Base-by-base conservation (phyloP, 495 filamentous ascomycete genomes). In the Amorphotheca resinae region DNA sequence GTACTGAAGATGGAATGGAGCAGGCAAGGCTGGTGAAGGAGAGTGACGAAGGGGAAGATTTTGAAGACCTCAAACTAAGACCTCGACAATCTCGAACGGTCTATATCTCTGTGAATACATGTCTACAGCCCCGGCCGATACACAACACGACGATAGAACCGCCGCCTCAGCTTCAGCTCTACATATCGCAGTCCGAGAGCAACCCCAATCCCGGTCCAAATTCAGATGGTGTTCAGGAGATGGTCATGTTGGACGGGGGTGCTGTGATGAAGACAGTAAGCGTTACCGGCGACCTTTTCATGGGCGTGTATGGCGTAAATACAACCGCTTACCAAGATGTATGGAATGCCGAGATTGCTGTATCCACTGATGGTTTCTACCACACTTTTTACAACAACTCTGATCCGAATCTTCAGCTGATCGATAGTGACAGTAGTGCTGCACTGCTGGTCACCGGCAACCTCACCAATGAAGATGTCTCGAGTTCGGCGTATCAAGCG, bases 61-160 rank as follows among this genome's bases (percentile, higher is more conserved):
- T 12, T 5, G 32, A 37, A 34, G 38, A 32, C 7, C 35, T 21
- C 9, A 40, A 38, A 15, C 35, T 52, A 21, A 31, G 20, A 31
- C 16, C 22, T 35, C 51, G 40, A 40, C 46, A 39, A 39, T 38
- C 42, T 20, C 69, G 63, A 14, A 76, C 64, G 1, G 62, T 94
- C 5, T 93, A 79, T 51, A 69, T 95, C 37, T 83, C 86, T 3
- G 71, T 88, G 25, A 93, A 82, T 44, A 82, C 84, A 6, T 95
- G 88, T 60, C 50, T 69, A 12, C 84, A 87, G 50, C 88, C 88
- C 42, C 48, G 56, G 49, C 37, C 57, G 49, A 38, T 46, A 9
- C 9, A 56, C 52, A 48, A 58, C 28, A 36, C 61, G 50, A 38
- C 64, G 60, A 49, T 12, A 8, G 43, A 48, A 37, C 55, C 63